These are phyloP conservation scores for Rhizoclosmatium sp. DNA, from an alignment of 192 early-diverging fungal genomes.

Conservation along the genomic window DNA sequence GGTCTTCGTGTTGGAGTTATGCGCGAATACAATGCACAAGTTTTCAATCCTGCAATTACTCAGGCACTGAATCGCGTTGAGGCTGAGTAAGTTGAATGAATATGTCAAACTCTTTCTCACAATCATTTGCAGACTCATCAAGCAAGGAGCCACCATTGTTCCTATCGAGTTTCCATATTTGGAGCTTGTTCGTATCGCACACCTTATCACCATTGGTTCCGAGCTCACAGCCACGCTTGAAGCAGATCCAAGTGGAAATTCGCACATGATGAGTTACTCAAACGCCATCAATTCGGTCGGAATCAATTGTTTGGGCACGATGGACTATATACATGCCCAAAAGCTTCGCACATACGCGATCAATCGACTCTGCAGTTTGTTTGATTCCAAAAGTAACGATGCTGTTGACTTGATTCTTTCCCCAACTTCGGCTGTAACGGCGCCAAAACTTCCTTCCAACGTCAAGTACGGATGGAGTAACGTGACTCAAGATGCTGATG, in stretches of 20 bases:
- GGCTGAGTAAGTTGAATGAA: background rate
- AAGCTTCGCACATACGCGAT: slow-evolving; percentile 35
- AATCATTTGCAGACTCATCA: slow-evolving; percentile 41
- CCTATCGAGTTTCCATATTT: slow-evolving; percentile 70
- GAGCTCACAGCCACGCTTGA: slow-evolving; percentile 56
- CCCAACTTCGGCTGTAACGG: slow-evolving; percentile 65
- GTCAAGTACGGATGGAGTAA: slow-evolving; percentile 59
- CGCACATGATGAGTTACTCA: background rate
- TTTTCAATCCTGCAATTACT: slow-evolving; percentile 27
- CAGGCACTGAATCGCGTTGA: slow-evolving; percentile 37
- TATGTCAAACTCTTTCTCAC: background rate
- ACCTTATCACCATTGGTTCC: slow-evolving; percentile 68
- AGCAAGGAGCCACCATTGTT: slow-evolving; percentile 68
- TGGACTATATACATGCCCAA: slow-evolving; percentile 29
- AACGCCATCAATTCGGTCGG: background rate
- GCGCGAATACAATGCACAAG: slow-evolving; percentile 32
- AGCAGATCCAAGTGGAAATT: background rate
- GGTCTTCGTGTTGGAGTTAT: slow-evolving; percentile 33
- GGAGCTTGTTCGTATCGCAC: slow-evolving; percentile 62
- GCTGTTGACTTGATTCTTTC: slow-evolving; percentile 58
- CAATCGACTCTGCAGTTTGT: background rate
- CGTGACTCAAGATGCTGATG: slow-evolving; percentile 48
- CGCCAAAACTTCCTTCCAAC: slow-evolving; percentile 59
- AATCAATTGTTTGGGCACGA: background rate
- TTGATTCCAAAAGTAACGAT: background rate